Percentiles rank a stretch among this genome's conserved stretches.
These are phyloP conservation scores for Bathelium albidoporum DNA, from an alignment of 495 filamentous ascomycete species.

Conservation along the genomic window DNA sequence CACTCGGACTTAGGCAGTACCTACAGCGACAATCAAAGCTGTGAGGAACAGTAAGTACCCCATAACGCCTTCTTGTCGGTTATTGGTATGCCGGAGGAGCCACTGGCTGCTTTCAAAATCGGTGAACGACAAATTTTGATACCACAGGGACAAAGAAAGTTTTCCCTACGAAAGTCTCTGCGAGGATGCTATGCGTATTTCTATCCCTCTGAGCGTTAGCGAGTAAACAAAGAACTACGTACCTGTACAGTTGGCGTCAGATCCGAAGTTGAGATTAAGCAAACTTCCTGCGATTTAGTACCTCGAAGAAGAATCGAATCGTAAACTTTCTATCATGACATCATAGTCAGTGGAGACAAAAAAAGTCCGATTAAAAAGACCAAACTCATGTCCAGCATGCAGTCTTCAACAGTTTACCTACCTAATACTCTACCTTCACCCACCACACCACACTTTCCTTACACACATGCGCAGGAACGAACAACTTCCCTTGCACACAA, in stretches of 20 bases:
- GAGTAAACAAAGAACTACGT: not conserved
- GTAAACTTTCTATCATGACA: not conserved
- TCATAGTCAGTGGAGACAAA: not conserved
- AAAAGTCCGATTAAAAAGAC: not conserved
- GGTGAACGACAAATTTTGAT: not conserved
- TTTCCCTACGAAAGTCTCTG: not conserved
- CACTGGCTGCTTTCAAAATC: not conserved
- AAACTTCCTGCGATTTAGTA: not conserved
- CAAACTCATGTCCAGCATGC: not conserved
- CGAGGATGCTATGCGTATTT: not conserved
- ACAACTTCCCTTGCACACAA: not conserved
- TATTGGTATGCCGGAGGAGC: not conserved
- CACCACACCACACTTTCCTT: slow-evolving; percentile 1
- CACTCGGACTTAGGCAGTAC: slow-evolving; percentile 2
- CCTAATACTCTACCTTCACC: not conserved
- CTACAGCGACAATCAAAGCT: slow-evolving; percentile 5
- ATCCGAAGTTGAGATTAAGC: not conserved
- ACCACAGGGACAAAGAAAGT: not conserved
- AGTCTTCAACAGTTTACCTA: not conserved
- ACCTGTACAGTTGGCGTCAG: not conserved
- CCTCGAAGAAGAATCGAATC: not conserved
- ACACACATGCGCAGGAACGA: not conserved
- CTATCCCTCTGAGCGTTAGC: not conserved
- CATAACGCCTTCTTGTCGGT: not conserved
- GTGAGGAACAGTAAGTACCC: not conserved